These are phyloP conservation scores for Alisma plantagoaquatica DNA, from an alignment of 106 monocot genomes.

Conservation along the genomic window DNA sequence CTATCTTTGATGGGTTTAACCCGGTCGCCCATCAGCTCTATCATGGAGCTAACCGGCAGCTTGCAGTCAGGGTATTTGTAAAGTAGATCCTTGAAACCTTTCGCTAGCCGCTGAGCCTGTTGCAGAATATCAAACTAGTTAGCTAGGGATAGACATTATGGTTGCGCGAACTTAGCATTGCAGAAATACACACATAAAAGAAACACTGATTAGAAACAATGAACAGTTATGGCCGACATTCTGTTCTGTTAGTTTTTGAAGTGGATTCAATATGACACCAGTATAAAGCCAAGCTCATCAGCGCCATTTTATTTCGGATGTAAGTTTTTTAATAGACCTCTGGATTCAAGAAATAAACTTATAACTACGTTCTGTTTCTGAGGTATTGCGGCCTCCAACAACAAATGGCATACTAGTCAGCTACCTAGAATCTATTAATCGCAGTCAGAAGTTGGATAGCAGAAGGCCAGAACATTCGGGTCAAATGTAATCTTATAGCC, in stretches of 20 bases:
- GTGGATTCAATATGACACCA: too few relatives aligned
- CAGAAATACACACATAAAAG: neutral
- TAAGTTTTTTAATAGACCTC: too few relatives aligned
- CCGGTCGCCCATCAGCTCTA: conserved; percentile 53
- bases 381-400: too few relatives aligned
- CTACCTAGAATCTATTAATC: too few relatives aligned
- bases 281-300: too few relatives aligned
- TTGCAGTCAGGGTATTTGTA: conserved; percentile 13
- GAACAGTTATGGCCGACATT: neutral
- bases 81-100: conserved; percentile 34
- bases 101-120: conserved; percentile 33
- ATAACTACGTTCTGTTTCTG: too few relatives aligned
- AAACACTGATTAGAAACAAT: neutral
- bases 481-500: too few relatives aligned
- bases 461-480: too few relatives aligned
- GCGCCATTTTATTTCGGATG: too few relatives aligned
- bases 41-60: conserved; percentile 23
- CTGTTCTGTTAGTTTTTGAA: neutral
- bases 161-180: neutral
- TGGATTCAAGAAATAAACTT: too few relatives aligned
- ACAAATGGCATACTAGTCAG: too few relatives aligned
- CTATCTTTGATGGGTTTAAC: conserved; percentile 34
- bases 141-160: neutral
- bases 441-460: too few relatives aligned
- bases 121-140: conserved; percentile 4